A percentile compares a stretch with the other conserved stretches of the same genome.
phyloP scores from a whole-genome alignment of 805 yeast genomes.

The Candida gorgasii region DNA sequence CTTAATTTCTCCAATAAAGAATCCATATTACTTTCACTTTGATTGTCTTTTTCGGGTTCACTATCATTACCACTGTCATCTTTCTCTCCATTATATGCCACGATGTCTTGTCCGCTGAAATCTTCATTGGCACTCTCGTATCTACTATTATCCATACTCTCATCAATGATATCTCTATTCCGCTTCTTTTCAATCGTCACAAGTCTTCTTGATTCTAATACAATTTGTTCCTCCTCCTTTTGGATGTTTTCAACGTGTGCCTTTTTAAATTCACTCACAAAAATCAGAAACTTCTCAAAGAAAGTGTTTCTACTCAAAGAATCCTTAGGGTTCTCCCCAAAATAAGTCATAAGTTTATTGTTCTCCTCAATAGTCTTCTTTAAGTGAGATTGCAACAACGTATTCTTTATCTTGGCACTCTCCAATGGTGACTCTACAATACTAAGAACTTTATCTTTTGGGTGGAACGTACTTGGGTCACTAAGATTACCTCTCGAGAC shows the following conservation, averaged over 20 bases:
- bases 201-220: conserved; percentile 35
- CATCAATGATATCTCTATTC: conserved; percentile 11
- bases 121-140: conserved; percentile 14
- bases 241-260: conserved; percentile 78
- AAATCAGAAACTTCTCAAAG: conserved; percentile 76
- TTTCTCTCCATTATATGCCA: conserved; percentile 14
- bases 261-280: conserved; percentile 73
- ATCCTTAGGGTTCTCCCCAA: conserved; percentile 88
- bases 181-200: conserved; percentile 8
- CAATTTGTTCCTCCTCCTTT: conserved; percentile 74
- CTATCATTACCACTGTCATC: conserved; percentile 8
- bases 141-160: conserved; percentile 16
- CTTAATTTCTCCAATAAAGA: conserved; percentile 32
- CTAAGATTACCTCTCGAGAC: conserved; percentile 83
- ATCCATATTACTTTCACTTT: conserved; percentile 31
- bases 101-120: neutral
- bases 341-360: conserved; percentile 70
- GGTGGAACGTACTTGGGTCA: conserved; percentile 76
- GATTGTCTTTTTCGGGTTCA: neutral
- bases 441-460: conserved; percentile 68
- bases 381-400: conserved; percentile 62
- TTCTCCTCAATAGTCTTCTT: conserved; percentile 64
- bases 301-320: conserved; percentile 64
- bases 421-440: conserved; percentile 68
- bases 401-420: conserved; percentile 71